Base-by-base conservation (phyloP, 2,329 filamentous ascomycete genomes). In the Sordariomycetes sp. region DNA sequence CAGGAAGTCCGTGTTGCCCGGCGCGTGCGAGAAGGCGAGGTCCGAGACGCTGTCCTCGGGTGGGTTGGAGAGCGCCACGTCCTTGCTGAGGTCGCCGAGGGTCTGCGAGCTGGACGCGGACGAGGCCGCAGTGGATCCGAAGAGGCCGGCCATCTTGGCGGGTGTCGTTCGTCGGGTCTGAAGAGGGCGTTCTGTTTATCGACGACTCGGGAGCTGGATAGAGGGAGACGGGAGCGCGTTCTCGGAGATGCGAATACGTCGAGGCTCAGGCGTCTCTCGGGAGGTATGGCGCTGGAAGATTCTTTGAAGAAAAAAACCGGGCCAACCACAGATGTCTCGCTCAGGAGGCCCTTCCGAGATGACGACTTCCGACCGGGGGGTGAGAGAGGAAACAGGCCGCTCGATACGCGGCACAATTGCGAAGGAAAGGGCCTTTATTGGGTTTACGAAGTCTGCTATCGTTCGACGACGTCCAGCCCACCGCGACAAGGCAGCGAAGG, bases 41-140 rank as follows among this genome's bases (percentile, higher is more conserved):
- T 91, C 90, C 40, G 92, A 92, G 67, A 97, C 88, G 72, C 88
- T 89, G 74, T 99, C 94, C 64, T 90, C 86, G 24, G 94, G 94
- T 16, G 89, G 88, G 63, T 86, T 82, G 60, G 76, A 81, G 59
- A 99, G 78, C 58, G 87, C 80, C 58, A 97, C 85, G 72, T 99
- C 94, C 68, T 92, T 88, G 68, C 88, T 91, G 60, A 96, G 86
- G 68, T 99, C 93, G 65, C 94, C 94, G 8, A 93, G 85, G 1
- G 92, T 94, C 64, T 87, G 88, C 65, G 80, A 83, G 54, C 78
- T 68, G 40, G 78, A 67, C 35, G 83, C 66, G 35, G 85, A 65
- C 24, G 84, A 67, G 34, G 81, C 66, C 37, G 83, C 66, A 54
- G 82, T 66, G 58, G 77, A 67, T 59, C 80, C 79, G 66, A 86